Conservation (phyloP, 2,329 filamentous ascomycete genomes). For the Verticillium longisporum region DNA sequence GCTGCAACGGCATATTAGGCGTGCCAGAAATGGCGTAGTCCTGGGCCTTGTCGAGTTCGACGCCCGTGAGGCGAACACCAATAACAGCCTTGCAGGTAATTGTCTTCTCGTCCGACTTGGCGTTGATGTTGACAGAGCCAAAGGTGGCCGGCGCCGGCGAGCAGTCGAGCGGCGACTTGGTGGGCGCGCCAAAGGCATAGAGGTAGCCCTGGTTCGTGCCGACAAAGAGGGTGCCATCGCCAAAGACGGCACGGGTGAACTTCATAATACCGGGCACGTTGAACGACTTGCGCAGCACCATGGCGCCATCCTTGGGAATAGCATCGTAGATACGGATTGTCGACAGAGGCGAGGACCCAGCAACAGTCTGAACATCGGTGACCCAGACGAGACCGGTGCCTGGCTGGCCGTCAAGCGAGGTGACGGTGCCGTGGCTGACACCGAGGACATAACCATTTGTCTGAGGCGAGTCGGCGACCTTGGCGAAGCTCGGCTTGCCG, state of each 20-base stretch:
- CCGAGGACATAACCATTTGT: slow-evolving; percentile 46
- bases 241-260: slow-evolving; percentile 50
- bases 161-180: slow-evolving; percentile 46
- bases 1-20: slow-evolving; percentile 19
- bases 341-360: slow-evolving; percentile 19
- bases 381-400: slow-evolving; percentile 51
- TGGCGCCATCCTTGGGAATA: slow-evolving; percentile 34
- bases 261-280: slow-evolving; percentile 44
- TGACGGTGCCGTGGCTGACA: slow-evolving; percentile 48
- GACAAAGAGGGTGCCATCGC: slow-evolving; percentile 45
- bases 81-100: slow-evolving; percentile 42
- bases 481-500: slow-evolving; percentile 45
- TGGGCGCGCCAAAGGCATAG: slow-evolving; percentile 48
- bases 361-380: slow-evolving; percentile 37
- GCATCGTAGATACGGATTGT: slow-evolving; percentile 46
- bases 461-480: slow-evolving; percentile 40
- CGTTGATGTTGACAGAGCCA: slow-evolving; percentile 33
- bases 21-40: slow-evolving; percentile 28
- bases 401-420: slow-evolving; percentile 41
- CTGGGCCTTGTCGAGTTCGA: slow-evolving; percentile 23
- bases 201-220: slow-evolving; percentile 41
- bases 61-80: slow-evolving; percentile 29
- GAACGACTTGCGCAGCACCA: slow-evolving; percentile 43
- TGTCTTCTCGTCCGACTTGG: slow-evolving; percentile 14
- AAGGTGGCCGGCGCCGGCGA: slow-evolving; percentile 30